phyloP scores from a whole-genome alignment of 306 rosid species.

The Trichosanthes cucumerina region DNA sequence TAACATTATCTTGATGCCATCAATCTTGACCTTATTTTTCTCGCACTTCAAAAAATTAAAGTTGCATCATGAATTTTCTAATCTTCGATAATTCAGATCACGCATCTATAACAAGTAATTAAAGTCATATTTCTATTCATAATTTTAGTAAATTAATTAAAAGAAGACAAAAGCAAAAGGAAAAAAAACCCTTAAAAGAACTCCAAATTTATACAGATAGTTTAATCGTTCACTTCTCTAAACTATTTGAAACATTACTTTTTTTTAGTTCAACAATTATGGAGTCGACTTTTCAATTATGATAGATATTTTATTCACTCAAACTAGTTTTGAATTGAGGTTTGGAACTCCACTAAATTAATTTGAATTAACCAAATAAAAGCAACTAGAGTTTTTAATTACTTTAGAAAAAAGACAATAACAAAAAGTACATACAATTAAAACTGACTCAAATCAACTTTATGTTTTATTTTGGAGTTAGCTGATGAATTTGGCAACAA shows the following conservation, averaged over 20 bases:
- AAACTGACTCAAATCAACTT: not conserved
- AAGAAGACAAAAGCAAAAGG: not conserved
- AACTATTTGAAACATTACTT: too few species aligned
- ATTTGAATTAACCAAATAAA: not conserved
- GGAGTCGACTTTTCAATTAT: too few species aligned
- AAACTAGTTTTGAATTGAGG: too few species aligned
- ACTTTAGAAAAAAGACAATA: not conserved
- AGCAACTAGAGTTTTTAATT: not conserved
- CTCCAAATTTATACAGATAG: too few species aligned
- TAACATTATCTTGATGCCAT: too few species aligned
- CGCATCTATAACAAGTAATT: not conserved
- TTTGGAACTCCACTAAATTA: too few species aligned
- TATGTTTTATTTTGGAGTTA: not conserved
- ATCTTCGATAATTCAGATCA: not conserved
- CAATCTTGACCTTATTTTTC: too few species aligned
- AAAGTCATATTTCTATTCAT: not conserved
- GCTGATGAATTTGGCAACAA: not conserved
- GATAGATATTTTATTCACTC: not conserved
- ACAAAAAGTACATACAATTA: not conserved
- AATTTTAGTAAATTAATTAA: not conserved
- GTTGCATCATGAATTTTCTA: too few species aligned
- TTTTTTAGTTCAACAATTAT: not conserved
- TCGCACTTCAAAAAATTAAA: too few species aligned
- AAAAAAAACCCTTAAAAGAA: not conserved
- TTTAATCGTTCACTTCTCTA: too few species aligned